A percentile compares a stretch with the other conserved stretches of the same genome.
phyloP scores from a whole-genome alignment of 2,329 filamentous ascomycete genomes.

The Teratosphaeria nubilosa region DNA sequence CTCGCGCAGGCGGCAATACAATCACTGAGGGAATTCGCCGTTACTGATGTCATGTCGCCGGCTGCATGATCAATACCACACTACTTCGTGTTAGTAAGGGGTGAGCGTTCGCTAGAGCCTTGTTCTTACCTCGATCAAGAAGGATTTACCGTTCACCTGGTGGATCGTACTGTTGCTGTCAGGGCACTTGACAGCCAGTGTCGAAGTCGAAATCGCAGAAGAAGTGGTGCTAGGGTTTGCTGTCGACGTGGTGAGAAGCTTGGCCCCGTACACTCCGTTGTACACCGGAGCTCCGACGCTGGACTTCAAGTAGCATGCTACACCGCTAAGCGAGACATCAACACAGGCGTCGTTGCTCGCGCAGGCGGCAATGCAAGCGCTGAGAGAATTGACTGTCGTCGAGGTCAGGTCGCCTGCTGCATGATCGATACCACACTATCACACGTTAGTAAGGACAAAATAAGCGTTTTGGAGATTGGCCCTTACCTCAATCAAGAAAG shows the following conservation, averaged over 20 bases:
- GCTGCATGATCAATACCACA: conserved; percentile 18
- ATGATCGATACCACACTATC: conserved; percentile 19
- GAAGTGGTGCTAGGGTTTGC: too few species aligned
- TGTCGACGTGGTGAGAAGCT: too few species aligned
- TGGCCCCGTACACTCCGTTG: not conserved
- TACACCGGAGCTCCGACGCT: not conserved
- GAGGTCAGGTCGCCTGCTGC: conserved; percentile 19
- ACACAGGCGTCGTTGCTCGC: conserved; percentile 18
- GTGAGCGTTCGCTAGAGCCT: not conserved
- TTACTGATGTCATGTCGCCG: conserved; percentile 15
- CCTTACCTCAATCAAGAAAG: not conserved
- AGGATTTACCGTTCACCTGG: not conserved
- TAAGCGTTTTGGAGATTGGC: not conserved
- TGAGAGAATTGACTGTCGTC: conserved; percentile 11
- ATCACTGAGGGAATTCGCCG: conserved; percentile 11
- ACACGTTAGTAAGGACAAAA: not conserved
- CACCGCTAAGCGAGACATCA: conserved; percentile 1
- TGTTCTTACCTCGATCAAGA: not conserved
- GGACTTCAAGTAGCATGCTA: not conserved
- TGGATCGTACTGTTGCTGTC: not conserved
- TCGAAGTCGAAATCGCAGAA: not conserved
- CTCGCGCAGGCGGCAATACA: conserved; percentile 20
- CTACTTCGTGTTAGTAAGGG: not conserved
- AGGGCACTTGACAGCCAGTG: not conserved
- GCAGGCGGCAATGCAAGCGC: conserved; percentile 18